Base-by-base conservation (phyloP, 495 filamentous ascomycete species). In the Hypoxylon fuscum region DNA sequence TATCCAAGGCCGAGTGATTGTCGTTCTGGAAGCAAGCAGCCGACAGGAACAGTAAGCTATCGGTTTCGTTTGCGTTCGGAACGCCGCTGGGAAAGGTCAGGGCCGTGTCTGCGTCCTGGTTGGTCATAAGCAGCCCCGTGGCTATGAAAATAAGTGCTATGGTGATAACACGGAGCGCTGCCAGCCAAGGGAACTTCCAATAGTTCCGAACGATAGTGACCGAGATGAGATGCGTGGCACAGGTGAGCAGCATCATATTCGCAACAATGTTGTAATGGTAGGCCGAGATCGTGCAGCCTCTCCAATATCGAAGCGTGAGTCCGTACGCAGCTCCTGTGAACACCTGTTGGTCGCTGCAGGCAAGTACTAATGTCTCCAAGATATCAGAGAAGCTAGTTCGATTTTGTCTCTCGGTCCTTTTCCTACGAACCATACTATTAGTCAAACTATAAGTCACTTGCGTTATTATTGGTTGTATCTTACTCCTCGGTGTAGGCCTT, bases 201-300 rank as follows among this genome's bases (percentile, higher is more conserved):
- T 76, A 77, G 53, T 70, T 61, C 9, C 54, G 48, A 43, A 70
- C 64, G 43, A 76, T 66, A 32, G 70, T 73, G 38, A 75, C 61
- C 27, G 75, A 65, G 41, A 72, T 51, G 9, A 77, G 66, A 42
- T 77, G 75, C 2, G 74, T 77, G 5, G 71, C 74, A 46, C 72
- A 73, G 23, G 74, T 75, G 27, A 77, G 60, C 9, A 77, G 51
- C 64, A 77, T 62, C 62, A 75, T 67, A 55, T 77, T 77, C 20
- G 68, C 64, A 1, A 77, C 63, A 40, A 77, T 64, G 18, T 76
- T 68, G 59, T 77, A 77, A 56, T 77, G 75, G 46, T 77, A 77
- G 2, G 73, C 71, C n/a, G 72, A 73, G 48, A 77, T 65, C 17
- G 64, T 68, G 55, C 75, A 77, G 6, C 73, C 75, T 29, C 32